Percentiles rank a stretch among this genome's conserved stretches.
Conservation (phyloP, 2,329 filamentous ascomycete species). For the Aureobasidium melanogenum region DNA sequence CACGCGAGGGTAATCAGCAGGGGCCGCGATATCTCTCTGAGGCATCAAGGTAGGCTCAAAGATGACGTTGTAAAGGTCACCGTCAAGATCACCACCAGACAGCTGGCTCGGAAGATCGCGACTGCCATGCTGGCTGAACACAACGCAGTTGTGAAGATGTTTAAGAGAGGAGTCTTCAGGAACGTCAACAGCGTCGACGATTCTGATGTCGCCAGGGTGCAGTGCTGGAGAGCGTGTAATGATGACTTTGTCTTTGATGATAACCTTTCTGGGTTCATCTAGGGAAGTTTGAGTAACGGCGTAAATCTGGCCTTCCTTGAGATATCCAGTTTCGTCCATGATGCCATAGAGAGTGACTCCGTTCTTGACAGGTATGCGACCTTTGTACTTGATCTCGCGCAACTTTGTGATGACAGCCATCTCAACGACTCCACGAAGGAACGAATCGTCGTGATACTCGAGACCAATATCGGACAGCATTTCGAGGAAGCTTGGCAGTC, state of each 20-base stretch:
- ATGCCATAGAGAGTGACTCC: slow-evolving; percentile 74
- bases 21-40: slow-evolving; percentile 30
- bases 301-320: slow-evolving; percentile 61
- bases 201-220: slow-evolving; percentile 72
- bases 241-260: slow-evolving; percentile 41
- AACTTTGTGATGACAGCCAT: slow-evolving; percentile 61
- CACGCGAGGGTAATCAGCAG: slow-evolving; percentile 63
- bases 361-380: slow-evolving; percentile 60
- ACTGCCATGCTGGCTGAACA: slow-evolving; percentile 62
- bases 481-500: slow-evolving; percentile 54
- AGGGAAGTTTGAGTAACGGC: slow-evolving; percentile 44
- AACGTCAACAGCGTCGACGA: slow-evolving; percentile 50
- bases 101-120: slow-evolving; percentile 72
- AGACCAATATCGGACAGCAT: slow-evolving; percentile 50
- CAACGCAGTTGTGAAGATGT: slow-evolving; percentile 61
- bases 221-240: slow-evolving; percentile 74
- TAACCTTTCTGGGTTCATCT: slow-evolving; percentile 19
- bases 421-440: slow-evolving; percentile 63
- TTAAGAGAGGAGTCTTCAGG: slow-evolving; percentile 53
- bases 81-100: slow-evolving; percentile 75
- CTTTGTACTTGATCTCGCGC: slow-evolving; percentile 67
- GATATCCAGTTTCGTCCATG: slow-evolving; percentile 68
- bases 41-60: slow-evolving; percentile 53
- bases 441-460: slow-evolving; percentile 58
- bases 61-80: slow-evolving; percentile 73